These are phyloP conservation scores for Polyporus arcularius DNA, from an alignment of 768 basidiomycete genomes.

Conservation along the genomic window DNA sequence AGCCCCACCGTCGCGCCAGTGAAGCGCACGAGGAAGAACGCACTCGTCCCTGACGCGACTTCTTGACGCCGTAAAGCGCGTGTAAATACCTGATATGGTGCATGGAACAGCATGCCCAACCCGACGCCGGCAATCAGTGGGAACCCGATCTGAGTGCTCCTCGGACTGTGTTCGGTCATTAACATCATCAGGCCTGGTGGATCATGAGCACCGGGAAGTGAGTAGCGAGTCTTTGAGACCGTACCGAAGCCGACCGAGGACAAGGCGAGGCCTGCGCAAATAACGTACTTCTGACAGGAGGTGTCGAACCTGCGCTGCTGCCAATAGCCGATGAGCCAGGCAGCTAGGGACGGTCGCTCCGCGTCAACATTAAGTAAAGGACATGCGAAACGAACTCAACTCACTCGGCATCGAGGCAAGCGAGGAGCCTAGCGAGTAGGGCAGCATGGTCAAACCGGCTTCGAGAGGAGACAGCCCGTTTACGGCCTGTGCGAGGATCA, in stretches of 20 bases:
- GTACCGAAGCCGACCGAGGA: constrained; percentile 76
- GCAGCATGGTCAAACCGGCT: constrained; percentile 74
- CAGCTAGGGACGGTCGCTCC: constrained; percentile 39
- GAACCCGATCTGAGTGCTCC: constrained; percentile 50
- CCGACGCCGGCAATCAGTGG: constrained; percentile 77
- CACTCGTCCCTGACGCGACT: constrained; percentile 78
- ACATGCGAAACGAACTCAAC: constrained; percentile 8
- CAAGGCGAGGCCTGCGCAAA: constrained; percentile 62
- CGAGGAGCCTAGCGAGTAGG: constrained; percentile 85
- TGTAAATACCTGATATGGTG: constrained; percentile 81
- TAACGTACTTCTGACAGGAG: constrained; percentile 65
- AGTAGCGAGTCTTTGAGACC: constrained; percentile 23
- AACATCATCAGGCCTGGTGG: constrained; percentile 64
- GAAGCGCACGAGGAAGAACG: constrained; percentile 86
- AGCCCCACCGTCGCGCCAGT: constrained; percentile 83
- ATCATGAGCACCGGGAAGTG: not conserved
- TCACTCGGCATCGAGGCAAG: constrained; percentile 72
- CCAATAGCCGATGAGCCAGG: constrained; percentile 78
- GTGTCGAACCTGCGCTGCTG: constrained; percentile 58
- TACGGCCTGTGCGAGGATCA: constrained; percentile 52
- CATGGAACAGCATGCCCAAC: constrained; percentile 82
- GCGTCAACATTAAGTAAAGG: constrained; percentile 10
- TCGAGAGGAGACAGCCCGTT: constrained; percentile 68
- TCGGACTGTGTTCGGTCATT: constrained; percentile 54
- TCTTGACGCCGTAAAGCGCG: constrained; percentile 64